Conservation (phyloP, 2,329 filamentous ascomycete species). For the Cadophora malorum region DNA sequence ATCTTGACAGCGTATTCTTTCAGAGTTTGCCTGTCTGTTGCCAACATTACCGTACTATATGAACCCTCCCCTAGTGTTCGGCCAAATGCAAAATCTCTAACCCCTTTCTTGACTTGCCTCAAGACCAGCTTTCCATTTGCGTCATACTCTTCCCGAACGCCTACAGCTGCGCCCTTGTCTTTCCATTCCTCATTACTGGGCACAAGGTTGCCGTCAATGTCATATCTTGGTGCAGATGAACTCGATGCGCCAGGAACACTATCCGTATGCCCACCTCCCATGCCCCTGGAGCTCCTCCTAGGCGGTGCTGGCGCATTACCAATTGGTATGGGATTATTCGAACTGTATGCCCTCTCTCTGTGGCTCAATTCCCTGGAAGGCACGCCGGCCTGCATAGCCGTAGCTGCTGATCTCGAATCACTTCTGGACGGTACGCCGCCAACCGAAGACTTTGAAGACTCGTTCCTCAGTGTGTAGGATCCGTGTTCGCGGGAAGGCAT, state of each 20-base stretch:
- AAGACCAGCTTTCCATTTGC: constrained; percentile 81
- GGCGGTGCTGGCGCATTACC: constrained; percentile 72
- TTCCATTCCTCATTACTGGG: constrained; percentile 89
- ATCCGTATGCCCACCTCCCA: constrained; percentile 61
- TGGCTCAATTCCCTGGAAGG: constrained; percentile 73
- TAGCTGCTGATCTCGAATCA: constrained; percentile 66
- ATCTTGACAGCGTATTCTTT: constrained; percentile 99
- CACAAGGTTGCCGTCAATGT: constrained; percentile 61
- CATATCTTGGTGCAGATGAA: constrained; percentile 53
- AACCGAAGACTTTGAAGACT: constrained; percentile 63
- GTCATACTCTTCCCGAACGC: constrained; percentile 82
- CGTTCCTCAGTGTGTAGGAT: constrained; percentile 62
- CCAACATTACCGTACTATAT: constrained; percentile 94
- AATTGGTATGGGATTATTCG: constrained; percentile 56
- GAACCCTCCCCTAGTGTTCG: constrained; percentile 92
- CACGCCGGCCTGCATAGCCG: constrained; percentile 64
- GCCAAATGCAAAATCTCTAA: constrained; percentile 95
- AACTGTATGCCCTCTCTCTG: constrained; percentile 71
- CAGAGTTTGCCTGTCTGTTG: constrained; percentile 89
- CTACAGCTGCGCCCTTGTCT: constrained; percentile 89
- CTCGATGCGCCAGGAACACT: constrained; percentile 38
- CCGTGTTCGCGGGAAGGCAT: constrained; percentile 48
- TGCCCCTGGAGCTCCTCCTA: constrained; percentile 76
- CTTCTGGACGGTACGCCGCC: constrained; percentile 61
- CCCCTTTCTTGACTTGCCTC: constrained; percentile 91